These are phyloP conservation scores for Cyphellophora attinorum DNA, from an alignment of 2,329 filamentous ascomycete species.

Conservation along the genomic window DNA sequence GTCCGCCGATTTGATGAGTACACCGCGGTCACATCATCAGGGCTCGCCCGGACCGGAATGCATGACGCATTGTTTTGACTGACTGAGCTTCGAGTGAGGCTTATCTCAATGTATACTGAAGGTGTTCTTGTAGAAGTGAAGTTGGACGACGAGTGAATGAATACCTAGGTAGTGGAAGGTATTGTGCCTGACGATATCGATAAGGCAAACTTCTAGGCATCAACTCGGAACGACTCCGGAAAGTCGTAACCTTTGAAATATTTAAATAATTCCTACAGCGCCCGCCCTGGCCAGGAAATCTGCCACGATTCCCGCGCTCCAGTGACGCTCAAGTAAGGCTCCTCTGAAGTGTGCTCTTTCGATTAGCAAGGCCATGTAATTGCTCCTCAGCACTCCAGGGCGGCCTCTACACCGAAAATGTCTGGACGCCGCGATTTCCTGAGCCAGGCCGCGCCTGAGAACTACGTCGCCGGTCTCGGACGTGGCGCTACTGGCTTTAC, in stretches of 20 bases:
- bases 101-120: too few relatives aligned
- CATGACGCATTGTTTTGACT: too few relatives aligned
- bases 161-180: too few relatives aligned
- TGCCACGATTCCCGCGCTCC: neutral
- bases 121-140: too few relatives aligned
- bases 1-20: too few relatives aligned
- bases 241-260: neutral
- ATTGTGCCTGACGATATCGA: too few relatives aligned
- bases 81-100: too few relatives aligned
- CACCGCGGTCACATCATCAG: too few relatives aligned
- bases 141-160: too few relatives aligned
- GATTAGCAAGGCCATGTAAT: constrained; percentile 1
- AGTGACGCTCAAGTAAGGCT: neutral
- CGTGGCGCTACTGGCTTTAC: constrained; percentile 98
- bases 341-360: neutral
- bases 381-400: too few relatives aligned
- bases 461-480: constrained; percentile 91
- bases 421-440: constrained; percentile 72
- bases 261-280: neutral
- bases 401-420: too few relatives aligned
- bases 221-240: neutral
- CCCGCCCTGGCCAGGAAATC: neutral
- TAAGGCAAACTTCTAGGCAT: neutral
- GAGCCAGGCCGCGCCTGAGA: constrained; percentile 73
- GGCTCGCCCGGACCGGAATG: too few relatives aligned